Evolutionary conservation across 345 rosid genomes (phyloP).

Genomic region (Murraya koenigii): DNA sequence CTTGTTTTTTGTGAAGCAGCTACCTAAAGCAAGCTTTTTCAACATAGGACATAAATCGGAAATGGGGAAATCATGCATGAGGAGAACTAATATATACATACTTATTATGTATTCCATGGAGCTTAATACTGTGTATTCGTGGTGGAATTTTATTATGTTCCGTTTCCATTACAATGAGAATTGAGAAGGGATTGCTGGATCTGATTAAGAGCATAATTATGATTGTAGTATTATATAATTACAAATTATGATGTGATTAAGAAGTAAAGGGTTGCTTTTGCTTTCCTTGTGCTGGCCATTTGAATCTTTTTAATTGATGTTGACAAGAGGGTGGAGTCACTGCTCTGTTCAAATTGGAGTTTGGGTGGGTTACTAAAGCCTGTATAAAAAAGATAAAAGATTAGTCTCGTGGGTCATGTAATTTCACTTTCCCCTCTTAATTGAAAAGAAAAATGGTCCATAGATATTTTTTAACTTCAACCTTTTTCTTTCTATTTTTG

Average conservation of each 20-base stretch:
- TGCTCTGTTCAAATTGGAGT: neutral
- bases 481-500: neutral
- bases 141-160: neutral
- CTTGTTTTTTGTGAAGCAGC: conserved; percentile 39
- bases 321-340: neutral
- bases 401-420: neutral
- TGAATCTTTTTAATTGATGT: neutral
- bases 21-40: neutral
- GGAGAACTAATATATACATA: neutral
- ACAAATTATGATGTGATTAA: neutral
- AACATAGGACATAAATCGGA: neutral
- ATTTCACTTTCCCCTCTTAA: neutral
- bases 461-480: neutral
- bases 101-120: neutral
- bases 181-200: neutral
- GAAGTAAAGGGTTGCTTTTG: neutral
- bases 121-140: neutral
- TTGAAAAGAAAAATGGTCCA: neutral
- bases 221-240: neutral
- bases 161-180: neutral
- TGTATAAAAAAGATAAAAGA: neutral
- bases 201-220: neutral
- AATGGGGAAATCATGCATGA: neutral
- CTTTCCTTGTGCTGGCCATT: neutral
- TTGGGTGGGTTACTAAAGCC: neutral